These are phyloP conservation scores for Phytophthora melonis DNA, from an alignment of 352 stramenopile genomes.

Conservation along the genomic window DNA sequence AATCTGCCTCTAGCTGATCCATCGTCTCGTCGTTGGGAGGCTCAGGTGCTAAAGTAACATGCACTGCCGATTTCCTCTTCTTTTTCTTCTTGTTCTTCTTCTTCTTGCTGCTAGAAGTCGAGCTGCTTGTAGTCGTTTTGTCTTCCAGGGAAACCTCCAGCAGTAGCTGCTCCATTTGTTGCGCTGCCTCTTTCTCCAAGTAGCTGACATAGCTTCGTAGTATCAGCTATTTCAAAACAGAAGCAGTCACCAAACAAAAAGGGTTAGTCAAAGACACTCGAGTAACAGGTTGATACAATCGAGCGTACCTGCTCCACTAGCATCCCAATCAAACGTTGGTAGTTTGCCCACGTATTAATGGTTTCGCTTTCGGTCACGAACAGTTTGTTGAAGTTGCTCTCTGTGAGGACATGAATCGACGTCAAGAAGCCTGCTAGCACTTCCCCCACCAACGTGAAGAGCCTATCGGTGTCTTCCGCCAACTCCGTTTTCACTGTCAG, in stretches of 20 bases:
- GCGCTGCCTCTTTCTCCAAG: constrained; percentile 70
- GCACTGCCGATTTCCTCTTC: constrained; percentile 39
- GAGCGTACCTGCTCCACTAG: constrained; percentile 73
- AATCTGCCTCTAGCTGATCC: not conserved
- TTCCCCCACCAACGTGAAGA: constrained; percentile 72
- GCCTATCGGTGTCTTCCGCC: constrained; percentile 65
- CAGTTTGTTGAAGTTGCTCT: constrained; percentile 70
- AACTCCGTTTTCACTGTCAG: constrained; percentile 88
- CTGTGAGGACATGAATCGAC: constrained; percentile 68
- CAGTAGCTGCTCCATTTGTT: constrained; percentile 83
- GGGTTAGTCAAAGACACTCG: not conserved
- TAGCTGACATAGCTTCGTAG: constrained; percentile 75
- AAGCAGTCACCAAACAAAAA: not conserved
- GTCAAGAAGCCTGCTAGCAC: constrained; percentile 74
- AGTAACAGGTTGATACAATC: not conserved
- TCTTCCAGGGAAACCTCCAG: constrained; percentile 62
- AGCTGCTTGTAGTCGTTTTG: constrained; percentile 11
- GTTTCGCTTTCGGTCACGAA: constrained; percentile 85
- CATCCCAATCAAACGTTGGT: constrained; percentile 86
- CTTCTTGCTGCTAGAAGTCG: constrained; percentile 40
- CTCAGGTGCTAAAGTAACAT: not conserved
- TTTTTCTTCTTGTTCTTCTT: constrained; percentile 54
- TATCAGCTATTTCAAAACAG: constrained; percentile 59
- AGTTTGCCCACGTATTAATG: constrained; percentile 86
- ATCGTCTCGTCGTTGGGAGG: not conserved